Percentiles rank a stretch among this genome's conserved stretches.
Conservation (phyloP, 2,329 filamentous ascomycete genomes). For the Arthroderma uncinatum region DNA sequence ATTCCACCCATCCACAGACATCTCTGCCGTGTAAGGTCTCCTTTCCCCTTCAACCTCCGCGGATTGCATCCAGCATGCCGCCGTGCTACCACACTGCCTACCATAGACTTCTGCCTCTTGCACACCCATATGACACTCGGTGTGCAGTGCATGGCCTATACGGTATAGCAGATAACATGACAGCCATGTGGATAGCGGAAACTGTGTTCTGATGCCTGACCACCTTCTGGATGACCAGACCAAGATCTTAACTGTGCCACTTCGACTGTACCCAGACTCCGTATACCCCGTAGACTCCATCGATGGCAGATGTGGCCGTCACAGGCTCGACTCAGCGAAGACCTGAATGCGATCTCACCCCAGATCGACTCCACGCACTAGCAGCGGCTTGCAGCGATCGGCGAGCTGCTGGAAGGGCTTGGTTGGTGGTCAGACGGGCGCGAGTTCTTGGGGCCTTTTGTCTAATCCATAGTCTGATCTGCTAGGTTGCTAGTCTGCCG, state of each 20-base stretch:
- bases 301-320: too few species aligned
- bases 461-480: too few species aligned
- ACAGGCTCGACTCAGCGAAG: background rate
- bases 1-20: too few species aligned
- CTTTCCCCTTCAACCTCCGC: too few species aligned
- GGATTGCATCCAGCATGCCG: background rate
- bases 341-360: background rate
- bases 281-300: too few species aligned
- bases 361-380: background rate
- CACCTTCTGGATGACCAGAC: background rate
- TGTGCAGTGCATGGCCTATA: background rate
- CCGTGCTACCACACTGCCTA: background rate
- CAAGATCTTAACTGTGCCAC: too few species aligned
- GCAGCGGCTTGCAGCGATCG: constrained; percentile 4
- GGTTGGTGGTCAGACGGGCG: background rate
- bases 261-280: too few species aligned
- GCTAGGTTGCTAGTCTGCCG: too few species aligned
- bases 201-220: background rate
- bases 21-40: too few species aligned
- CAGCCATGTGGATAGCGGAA: background rate
- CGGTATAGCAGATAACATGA: background rate
- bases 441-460: too few species aligned
- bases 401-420: background rate
- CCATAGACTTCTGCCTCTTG: too few species aligned
- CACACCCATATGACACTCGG: too few species aligned